Evolutionary conservation across 495 filamentous ascomycete species (phyloP).

Genomic region (Cladorrhinum samala): DNA sequence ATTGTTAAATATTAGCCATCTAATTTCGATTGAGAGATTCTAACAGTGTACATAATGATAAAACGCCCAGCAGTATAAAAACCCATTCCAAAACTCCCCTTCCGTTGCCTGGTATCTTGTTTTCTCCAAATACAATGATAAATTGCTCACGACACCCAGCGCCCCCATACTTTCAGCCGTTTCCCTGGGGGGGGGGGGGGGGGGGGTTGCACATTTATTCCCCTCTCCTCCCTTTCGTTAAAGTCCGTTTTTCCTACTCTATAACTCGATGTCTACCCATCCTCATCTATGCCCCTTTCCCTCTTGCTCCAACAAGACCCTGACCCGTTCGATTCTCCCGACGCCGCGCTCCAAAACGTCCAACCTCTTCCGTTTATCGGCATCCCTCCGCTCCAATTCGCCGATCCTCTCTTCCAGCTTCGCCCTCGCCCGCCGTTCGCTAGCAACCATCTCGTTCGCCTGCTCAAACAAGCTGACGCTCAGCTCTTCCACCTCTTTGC

Average conservation of each 20-base stretch:
- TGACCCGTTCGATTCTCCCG: constrained; percentile 66
- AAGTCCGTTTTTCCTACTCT: background rate
- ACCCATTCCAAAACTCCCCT: no score
- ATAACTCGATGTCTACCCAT: background rate
- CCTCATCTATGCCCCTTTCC: background rate
- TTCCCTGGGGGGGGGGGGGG: no score
- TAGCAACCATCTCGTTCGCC: constrained; percentile 96
- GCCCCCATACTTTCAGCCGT: no score
- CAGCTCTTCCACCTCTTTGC: constrained; percentile 82
- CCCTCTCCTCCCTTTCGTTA: background rate
- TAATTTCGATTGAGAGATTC: no score
- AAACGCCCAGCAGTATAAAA: no score
- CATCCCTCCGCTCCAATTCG: constrained; percentile 62
- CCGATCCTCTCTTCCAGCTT: constrained; percentile 70
- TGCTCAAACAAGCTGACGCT: constrained; percentile 81
- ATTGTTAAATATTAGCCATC: no score
- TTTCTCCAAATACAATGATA: no score
- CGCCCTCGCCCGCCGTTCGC: constrained; percentile 74
- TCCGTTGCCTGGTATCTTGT: no score
- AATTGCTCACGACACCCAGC: no score
- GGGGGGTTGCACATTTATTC: no score
- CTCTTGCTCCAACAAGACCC: constrained; percentile 46
- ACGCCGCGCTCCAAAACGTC: constrained; percentile 76
- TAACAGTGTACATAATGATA: no score
- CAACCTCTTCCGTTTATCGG: constrained; percentile 62